Evolutionary conservation across 306 rosid species (phyloP).

Genomic region (Begonia loranthoides): DNA sequence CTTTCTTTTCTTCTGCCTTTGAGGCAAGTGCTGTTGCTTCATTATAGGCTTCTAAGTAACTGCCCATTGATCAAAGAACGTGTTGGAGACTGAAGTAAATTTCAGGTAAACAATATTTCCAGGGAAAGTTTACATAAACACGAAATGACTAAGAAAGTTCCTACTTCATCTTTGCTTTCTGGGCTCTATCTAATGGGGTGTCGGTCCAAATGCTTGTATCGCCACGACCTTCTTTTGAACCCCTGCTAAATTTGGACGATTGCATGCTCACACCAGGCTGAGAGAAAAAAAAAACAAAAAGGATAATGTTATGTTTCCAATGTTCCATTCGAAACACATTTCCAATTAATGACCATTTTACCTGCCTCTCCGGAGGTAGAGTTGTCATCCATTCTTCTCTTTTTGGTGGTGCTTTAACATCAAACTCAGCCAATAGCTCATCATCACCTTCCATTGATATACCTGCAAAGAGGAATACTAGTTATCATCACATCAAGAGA

Average conservation of each 20-base stretch:
- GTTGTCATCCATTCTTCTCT: slow-evolving; percentile 98
- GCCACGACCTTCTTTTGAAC: slow-evolving; percentile 75
- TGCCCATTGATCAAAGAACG: slow-evolving; percentile 18
- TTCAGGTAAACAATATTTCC: not conserved
- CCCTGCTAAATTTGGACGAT: slow-evolving; percentile 50
- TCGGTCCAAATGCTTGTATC: slow-evolving; percentile 91
- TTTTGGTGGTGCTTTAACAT: slow-evolving; percentile 55
- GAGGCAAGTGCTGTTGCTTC: slow-evolving; percentile 76
- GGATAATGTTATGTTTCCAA: slow-evolving; percentile 2
- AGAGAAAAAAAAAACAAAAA: slow-evolving; percentile 4
- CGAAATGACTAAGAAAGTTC: slow-evolving; percentile 12
- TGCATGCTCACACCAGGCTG: slow-evolving; percentile 83
- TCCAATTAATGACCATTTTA: slow-evolving; percentile 16
- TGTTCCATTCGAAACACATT: no score
- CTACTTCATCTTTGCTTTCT: slow-evolving; percentile 83
- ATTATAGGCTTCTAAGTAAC: slow-evolving; percentile 84
- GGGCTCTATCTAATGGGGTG: slow-evolving; percentile 75
- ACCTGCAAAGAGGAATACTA: slow-evolving; percentile 29
- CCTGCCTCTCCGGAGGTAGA: slow-evolving; percentile 79
- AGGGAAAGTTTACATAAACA: not conserved
- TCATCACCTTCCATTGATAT: slow-evolving; percentile 99
- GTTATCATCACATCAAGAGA: no score
- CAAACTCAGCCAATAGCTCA: slow-evolving; percentile 62
- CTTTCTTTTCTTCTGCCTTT: slow-evolving; percentile 42
- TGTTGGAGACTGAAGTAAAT: not conserved